Percentiles rank a stretch among this genome's conserved stretches.
Evolutionary conservation across 768 basidiomycete species (phyloP).

Genomic region (Suillus sp.): DNA sequence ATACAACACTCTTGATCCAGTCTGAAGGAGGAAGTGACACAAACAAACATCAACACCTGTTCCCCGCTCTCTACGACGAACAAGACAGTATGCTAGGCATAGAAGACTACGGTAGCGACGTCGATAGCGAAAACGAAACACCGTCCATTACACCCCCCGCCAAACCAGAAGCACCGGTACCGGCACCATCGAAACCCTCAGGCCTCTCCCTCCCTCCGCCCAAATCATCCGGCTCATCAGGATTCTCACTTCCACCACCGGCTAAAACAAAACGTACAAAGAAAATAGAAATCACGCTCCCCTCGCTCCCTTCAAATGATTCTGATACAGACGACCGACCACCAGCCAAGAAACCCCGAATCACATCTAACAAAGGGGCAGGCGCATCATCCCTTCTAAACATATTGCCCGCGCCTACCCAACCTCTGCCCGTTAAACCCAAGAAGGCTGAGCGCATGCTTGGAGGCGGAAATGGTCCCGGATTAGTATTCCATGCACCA

Average conservation of each 20-base stretch:
- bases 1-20: neutral
- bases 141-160: neutral
- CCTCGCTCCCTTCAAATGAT: conserved; percentile 32
- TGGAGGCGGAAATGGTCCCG: conserved; percentile 62
- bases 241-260: conserved; percentile 34
- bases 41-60: conserved; percentile 5
- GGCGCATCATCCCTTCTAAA: conserved; percentile 66
- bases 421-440: conserved; percentile 40
- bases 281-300: conserved; percentile 44
- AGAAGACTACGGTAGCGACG: conserved; percentile 77
- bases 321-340: conserved; percentile 53
- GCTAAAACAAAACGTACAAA: conserved; percentile 44
- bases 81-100: conserved; percentile 63
- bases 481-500: conserved; percentile 57
- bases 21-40: neutral
- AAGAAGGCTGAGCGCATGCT: conserved; percentile 55
- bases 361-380: conserved; percentile 42
- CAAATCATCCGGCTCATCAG: conserved; percentile 25
- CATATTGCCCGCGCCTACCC: conserved; percentile 79
- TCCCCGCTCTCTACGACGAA: conserved; percentile 3
- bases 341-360: conserved; percentile 58
- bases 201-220: conserved; percentile 41
- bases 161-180: conserved; percentile 20
- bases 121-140: conserved; percentile 54
- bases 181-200: conserved; percentile 33